phyloP scores from a whole-genome alignment of 768 basidiomycete species.

The Tylopilus balloui region DNA sequence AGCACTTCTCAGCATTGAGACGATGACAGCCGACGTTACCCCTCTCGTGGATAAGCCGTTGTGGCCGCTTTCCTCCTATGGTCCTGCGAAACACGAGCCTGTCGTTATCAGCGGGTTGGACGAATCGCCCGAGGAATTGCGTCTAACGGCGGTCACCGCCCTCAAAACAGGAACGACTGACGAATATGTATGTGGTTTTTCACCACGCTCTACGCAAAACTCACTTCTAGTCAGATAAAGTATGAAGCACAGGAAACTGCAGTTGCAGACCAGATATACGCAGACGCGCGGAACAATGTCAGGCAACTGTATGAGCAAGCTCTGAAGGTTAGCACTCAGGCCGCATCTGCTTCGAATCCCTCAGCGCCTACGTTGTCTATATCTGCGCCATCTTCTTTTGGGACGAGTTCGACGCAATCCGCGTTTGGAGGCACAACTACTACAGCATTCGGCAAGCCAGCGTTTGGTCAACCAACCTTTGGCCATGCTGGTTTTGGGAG shows the following conservation, averaged over 20 bases:
- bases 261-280: conserved; percentile 46
- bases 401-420: conserved; percentile 25
- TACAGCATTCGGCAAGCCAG: conserved; percentile 22
- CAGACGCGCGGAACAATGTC: conserved; percentile 48
- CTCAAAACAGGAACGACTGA: conserved; percentile 48
- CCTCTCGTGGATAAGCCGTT: conserved; percentile 59
- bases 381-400: conserved; percentile 38
- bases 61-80: conserved; percentile 81
- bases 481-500: conserved; percentile 33
- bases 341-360: conserved; percentile 7
- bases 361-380: conserved; percentile 22
- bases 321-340: conserved; percentile 36
- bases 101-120: conserved; percentile 63
- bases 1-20: conserved; percentile 45
- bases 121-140: conserved; percentile 73
- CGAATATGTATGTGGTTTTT: conserved; percentile 60
- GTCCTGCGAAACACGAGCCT: conserved; percentile 69
- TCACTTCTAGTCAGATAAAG: conserved; percentile 36
- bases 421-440: conserved; percentile 31
- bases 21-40: conserved; percentile 61
- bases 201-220: neutral
- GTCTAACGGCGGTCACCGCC: conserved; percentile 58
- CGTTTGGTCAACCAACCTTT: conserved; percentile 39
- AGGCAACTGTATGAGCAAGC: conserved; percentile 52
- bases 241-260: conserved; percentile 57